Evolutionary conservation across 1,139 yeast genomes (phyloP).

Genomic region (Sugiyamaella grinbergsii): DNA sequence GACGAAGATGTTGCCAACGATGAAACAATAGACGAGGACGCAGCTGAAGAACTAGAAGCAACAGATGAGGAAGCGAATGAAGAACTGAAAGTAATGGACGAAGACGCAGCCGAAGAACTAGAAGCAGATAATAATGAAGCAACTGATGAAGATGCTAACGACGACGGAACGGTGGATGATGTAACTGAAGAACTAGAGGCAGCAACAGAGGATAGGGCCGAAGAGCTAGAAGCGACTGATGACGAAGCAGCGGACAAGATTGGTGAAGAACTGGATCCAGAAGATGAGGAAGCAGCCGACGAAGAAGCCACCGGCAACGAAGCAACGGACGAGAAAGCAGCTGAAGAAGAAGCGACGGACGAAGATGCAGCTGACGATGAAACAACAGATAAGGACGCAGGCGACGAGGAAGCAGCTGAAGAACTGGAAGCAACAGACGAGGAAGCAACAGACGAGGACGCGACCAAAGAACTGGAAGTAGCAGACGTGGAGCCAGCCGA

Average conservation of each 20-base stretch:
- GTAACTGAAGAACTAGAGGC: conserved; percentile 6
- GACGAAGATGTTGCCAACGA: background rate
- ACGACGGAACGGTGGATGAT: background rate
- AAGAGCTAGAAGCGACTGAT: background rate
- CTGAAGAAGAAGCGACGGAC: background rate
- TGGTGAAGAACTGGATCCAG: no score
- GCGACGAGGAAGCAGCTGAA: conserved; percentile 2
- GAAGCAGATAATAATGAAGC: background rate
- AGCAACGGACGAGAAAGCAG: conserved; percentile 1
- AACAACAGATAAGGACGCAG: background rate
- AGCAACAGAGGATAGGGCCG: conserved; percentile 18
- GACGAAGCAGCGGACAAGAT: no score
- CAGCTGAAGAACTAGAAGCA: no score
- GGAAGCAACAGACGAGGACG: background rate
- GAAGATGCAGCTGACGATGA: background rate
- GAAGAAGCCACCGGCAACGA: background rate
- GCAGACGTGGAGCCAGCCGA: background rate
- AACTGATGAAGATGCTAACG: background rate
- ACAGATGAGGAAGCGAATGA: no score
- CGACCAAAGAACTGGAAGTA: background rate
- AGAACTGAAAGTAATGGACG: no score
- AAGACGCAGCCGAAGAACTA: no score
- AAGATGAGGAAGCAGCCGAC: background rate
- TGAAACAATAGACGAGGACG: background rate
- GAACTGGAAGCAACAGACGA: background rate